These are phyloP conservation scores for Bipolaris victoriae DNA, from an alignment of 2,329 filamentous ascomycete species.

Conservation along the genomic window DNA sequence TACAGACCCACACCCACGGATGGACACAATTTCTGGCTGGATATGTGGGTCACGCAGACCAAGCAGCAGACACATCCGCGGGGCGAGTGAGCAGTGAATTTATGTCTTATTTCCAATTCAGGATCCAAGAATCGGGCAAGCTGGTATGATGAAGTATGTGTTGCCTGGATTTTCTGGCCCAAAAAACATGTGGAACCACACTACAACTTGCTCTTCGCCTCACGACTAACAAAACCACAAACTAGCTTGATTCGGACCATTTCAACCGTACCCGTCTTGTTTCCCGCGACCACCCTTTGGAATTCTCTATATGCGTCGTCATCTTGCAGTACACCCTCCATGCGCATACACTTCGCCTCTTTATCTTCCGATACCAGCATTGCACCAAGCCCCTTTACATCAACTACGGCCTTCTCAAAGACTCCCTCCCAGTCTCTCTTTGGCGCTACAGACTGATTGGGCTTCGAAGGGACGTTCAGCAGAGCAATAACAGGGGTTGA, in stretches of 20 bases:
- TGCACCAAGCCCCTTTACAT: slow-evolving; percentile 12
- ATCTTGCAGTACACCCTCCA: slow-evolving; percentile 13
- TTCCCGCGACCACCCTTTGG: slow-evolving; percentile 13
- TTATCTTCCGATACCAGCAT: slow-evolving; percentile 21
- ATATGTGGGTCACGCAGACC: slow-evolving; percentile 24
- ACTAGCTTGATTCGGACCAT: slow-evolving; percentile 23
- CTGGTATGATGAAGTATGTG: neutral
- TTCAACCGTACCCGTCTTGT: slow-evolving; percentile 9
- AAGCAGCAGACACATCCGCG: neutral
- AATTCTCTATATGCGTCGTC: slow-evolving; percentile 17
- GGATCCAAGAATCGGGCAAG: neutral
- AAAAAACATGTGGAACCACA: no score
- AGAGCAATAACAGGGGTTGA: slow-evolving; percentile 25
- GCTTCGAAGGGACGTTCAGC: slow-evolving; percentile 18
- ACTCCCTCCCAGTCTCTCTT: slow-evolving; percentile 11
- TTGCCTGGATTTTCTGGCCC: neutral
- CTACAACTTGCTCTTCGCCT: slow-evolving; percentile 20
- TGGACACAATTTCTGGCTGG: slow-evolving; percentile 9
- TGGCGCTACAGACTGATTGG: slow-evolving; percentile 6
- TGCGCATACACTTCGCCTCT: slow-evolving; percentile 18
- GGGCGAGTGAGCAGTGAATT: neutral
- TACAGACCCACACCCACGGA: neutral
- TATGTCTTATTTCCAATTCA: neutral
- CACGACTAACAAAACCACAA: slow-evolving; percentile 27
- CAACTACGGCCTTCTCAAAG: slow-evolving; percentile 10